Evolutionary conservation across 371 early-diverging fungal genomes (phyloP).

Genomic region (Apophysomyces variabilis): DNA sequence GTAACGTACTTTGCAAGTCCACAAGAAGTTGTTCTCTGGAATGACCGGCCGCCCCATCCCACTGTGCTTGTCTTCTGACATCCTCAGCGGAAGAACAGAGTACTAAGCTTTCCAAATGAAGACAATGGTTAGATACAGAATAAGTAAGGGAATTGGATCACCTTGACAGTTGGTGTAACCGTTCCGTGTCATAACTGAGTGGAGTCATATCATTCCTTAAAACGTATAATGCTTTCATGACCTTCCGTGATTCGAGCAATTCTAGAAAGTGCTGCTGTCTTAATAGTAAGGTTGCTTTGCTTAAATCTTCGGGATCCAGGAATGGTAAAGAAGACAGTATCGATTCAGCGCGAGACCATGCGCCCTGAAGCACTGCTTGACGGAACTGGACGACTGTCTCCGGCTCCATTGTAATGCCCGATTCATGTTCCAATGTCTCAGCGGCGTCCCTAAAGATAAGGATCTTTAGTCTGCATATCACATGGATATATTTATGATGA

Average conservation of each 20-base stretch:
- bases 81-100: slow-evolving; percentile 70
- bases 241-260: slow-evolving; percentile 62
- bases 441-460: slow-evolving; percentile 58
- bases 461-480: slow-evolving; percentile 9
- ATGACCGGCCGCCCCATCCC: slow-evolving; percentile 79
- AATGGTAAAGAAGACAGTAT: slow-evolving; percentile 53
- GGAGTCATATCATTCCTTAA: slow-evolving; percentile 79
- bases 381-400: slow-evolving; percentile 64
- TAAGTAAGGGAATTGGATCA: slow-evolving; percentile 15
- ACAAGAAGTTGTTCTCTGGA: slow-evolving; percentile 72
- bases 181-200: slow-evolving; percentile 60
- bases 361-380: slow-evolving; percentile 66
- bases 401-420: slow-evolving; percentile 73
- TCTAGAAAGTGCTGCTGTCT: slow-evolving; percentile 87
- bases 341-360: slow-evolving; percentile 73
- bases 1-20: slow-evolving; percentile 64
- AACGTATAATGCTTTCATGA: slow-evolving; percentile 69
- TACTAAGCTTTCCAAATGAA: slow-evolving; percentile 50
- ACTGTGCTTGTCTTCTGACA: slow-evolving; percentile 64
- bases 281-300: slow-evolving; percentile 67
- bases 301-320: slow-evolving; percentile 16
- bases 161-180: slow-evolving; percentile 56
- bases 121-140: neutral
- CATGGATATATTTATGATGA: no score
- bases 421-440: slow-evolving; percentile 67